Conservation (phyloP, 495 filamentous ascomycete genomes). For the Penicillium simplicissimum region DNA sequence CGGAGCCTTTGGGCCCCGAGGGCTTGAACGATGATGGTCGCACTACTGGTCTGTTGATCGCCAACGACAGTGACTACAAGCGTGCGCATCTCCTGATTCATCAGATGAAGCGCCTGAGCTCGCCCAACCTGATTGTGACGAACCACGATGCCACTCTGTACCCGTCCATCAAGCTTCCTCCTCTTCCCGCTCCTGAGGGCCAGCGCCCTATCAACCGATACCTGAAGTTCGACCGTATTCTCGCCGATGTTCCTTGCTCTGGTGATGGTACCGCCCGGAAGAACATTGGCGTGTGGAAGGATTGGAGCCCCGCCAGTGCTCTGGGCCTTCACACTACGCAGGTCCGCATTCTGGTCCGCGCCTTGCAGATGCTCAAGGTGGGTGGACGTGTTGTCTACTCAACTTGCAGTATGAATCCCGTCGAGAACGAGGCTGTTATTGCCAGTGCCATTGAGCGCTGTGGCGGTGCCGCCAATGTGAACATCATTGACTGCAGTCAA, state of each 20-base stretch:
- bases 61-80: conserved; percentile 95
- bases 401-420: conserved; percentile 95
- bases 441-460: conserved; percentile 83
- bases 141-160: conserved; percentile 98
- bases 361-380: conserved; percentile 93
- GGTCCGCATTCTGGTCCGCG: conserved; percentile 84
- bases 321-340: conserved; percentile 84
- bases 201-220: conserved; percentile 62
- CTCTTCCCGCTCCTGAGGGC: conserved; percentile 46
- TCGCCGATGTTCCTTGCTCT: conserved; percentile 96
- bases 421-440: conserved; percentile 96
- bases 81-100: conserved; percentile 95
- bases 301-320: conserved; percentile 83
- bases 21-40: conserved; percentile 77
- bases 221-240: conserved; percentile 93
- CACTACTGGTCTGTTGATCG: conserved; percentile 86
- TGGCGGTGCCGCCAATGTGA: conserved; percentile 78
- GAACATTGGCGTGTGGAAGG: conserved; percentile 89
- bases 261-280: conserved; percentile 92
- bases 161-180: conserved; percentile 79
- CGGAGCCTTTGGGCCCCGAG: conserved; percentile 46
- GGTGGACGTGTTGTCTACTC: conserved; percentile 95
- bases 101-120: conserved; percentile 94
- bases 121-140: conserved; percentile 93
- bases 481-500: conserved; percentile 77